A percentile compares a stretch with the other conserved stretches of the same genome.
These are phyloP conservation scores for Rhododendron ferrugineum DNA, from an alignment of 148 eudicot genomes.

Conservation along the genomic window DNA sequence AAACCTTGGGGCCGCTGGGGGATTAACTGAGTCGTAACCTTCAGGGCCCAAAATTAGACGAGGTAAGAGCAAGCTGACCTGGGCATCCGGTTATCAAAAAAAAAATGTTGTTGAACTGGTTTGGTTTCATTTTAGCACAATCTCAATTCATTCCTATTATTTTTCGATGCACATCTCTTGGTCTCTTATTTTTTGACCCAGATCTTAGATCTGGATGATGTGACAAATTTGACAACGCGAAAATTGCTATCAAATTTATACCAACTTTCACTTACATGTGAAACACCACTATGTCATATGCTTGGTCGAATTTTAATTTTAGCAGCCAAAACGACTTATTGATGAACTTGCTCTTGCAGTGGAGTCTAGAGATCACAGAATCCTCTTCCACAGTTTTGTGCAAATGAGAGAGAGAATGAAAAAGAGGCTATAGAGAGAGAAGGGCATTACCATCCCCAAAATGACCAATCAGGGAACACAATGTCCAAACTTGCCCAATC, in stretches of 20 bases:
- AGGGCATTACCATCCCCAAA: constrained; percentile 75
- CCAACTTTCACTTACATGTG: not conserved
- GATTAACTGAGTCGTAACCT: accelerated
- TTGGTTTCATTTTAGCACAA: not conserved
- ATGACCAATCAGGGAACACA: constrained; percentile 91
- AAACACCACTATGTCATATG: not conserved
- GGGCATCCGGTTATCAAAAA: no score
- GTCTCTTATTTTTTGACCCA: no score
- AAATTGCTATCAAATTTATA: not conserved
- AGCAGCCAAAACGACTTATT: not conserved
- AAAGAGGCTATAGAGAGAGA: no score
- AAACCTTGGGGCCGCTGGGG: no score
- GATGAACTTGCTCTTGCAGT: not conserved
- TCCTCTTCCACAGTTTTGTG: not conserved
- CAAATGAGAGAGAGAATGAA: not conserved
- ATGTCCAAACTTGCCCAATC: constrained; percentile 54
- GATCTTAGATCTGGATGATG: no score
- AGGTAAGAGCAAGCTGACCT: no score
- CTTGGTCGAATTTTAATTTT: no score
- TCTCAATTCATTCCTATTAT: not conserved
- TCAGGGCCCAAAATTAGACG: no score
- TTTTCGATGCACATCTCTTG: not conserved
- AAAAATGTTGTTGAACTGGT: no score
- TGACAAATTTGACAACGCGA: no score
- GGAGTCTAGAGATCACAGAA: not conserved